phyloP scores from a whole-genome alignment of 768 basidiomycete species.

The Lentinula aciculospora region DNA sequence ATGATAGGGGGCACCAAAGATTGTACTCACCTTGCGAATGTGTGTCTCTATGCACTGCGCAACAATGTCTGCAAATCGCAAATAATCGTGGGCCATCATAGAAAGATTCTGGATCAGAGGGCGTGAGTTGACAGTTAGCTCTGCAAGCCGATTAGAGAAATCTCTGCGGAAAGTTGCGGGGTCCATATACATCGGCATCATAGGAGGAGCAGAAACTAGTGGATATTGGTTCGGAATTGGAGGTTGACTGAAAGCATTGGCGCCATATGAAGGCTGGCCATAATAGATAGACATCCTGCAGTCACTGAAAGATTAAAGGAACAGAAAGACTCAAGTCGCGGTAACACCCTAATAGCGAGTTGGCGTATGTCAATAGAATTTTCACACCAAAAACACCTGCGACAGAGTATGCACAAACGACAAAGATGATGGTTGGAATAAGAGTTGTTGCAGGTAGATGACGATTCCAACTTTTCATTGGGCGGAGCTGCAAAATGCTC shows the following conservation, averaged over 20 bases:
- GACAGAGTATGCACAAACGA: not conserved
- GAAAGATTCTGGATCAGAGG: constrained; percentile 92
- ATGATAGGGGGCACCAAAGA: not conserved
- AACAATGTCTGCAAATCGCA: constrained; percentile 73
- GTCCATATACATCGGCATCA: constrained; percentile 39
- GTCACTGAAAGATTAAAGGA: constrained; percentile 1
- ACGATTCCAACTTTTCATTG: not conserved
- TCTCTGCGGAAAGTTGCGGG: constrained; percentile 75
- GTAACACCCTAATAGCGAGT: constrained; percentile 1
- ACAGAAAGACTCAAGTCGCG: not conserved
- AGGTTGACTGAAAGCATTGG: constrained; percentile 16
- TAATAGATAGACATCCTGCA: constrained; percentile 7
- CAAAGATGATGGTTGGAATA: constrained; percentile 3
- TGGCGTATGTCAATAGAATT: not conserved
- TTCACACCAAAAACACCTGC: constrained; percentile 5
- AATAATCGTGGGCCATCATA: constrained; percentile 85
- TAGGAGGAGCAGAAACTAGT: constrained; percentile 33
- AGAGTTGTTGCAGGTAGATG: not conserved
- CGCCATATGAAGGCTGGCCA: constrained; percentile 7
- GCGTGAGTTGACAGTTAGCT: constrained; percentile 91
- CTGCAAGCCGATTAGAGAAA: constrained; percentile 64
- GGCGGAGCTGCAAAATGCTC: not conserved
- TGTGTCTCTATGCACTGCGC: constrained; percentile 80
- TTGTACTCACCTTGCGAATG: constrained; percentile 78
- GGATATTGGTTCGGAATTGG: constrained; percentile 35